Base-by-base conservation (phyloP, 371 early-diverging fungal species). In the Actinomucor elegans region DNA sequence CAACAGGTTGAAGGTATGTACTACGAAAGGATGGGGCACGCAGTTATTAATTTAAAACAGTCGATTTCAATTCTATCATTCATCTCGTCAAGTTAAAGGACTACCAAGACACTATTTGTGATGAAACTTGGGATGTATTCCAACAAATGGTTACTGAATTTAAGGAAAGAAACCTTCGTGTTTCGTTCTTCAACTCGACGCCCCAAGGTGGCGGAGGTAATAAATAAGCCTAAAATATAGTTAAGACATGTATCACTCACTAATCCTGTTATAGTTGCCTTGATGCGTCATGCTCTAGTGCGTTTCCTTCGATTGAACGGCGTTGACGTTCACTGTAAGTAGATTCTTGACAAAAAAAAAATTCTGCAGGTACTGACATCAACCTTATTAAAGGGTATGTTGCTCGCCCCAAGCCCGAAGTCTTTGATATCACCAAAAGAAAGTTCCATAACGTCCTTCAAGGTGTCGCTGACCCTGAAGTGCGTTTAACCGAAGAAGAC, bases 401-500 rank as follows among this genome's bases (percentile, higher is more conserved):
- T 33, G 80, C 85, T 52, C 81, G 87, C 46, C 91, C 91, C 35
- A 87, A 86, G 53, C 89, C 91, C 8, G 86, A 85, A 46, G 85
- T 93, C 8, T 91, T 90, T 72, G 85, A 88, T 52, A 88, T 91
- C 42, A 92, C 92, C 40, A 92, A 92, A 64, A 75, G 86, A 67
- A 91, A 92, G 61, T 87, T 92, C 67, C 94, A 94, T 67, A 94
- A 94, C 68, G 85, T 92, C 6, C 79, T 93, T 37, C 94, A 94
- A 77, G 91, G 91, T 46, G 92, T 92, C n/a, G 87, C 91, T 11
- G 60, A 70, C 27, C 71, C 75, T 27, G 75, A 80, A 47, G 73
- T 75, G 23, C 56, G 75, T 11, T 67, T 94, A 35, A 82, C 73
- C 3, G 79, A 86, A 29, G 79, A 84, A 11, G 93, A 94, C 45